phyloP scores from a whole-genome alignment of 441 rosid genomes.

The Adansonia madagascariensis region DNA sequence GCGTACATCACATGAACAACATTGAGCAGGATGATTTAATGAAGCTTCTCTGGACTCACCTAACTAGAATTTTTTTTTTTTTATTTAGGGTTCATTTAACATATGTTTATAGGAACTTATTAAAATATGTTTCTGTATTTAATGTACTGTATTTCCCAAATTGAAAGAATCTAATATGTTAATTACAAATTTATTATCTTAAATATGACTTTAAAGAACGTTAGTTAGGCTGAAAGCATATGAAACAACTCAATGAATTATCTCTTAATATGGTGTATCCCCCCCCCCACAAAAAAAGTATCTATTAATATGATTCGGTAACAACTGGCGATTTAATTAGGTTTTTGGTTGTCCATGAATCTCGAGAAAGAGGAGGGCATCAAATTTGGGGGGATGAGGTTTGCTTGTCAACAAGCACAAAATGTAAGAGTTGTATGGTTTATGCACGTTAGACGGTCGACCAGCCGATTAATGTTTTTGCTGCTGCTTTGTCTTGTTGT shows the following conservation, averaged over 20 bases:
- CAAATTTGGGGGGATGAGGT: slow-evolving; percentile 13
- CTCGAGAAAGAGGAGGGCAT: neutral
- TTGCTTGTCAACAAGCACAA: slow-evolving; percentile 24
- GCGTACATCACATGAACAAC: neutral
- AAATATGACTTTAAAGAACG: neutral
- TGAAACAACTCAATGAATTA: neutral
- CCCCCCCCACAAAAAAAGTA: neutral
- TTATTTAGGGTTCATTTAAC: too few relatives aligned
- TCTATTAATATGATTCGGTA: neutral
- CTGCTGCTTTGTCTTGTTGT: slow-evolving; percentile 34
- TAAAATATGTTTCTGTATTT: too few relatives aligned
- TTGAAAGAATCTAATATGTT: neutral
- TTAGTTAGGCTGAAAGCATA: neutral
- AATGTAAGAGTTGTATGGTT: slow-evolving; percentile 4
- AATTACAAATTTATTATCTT: neutral
- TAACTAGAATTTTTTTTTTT: too few relatives aligned
- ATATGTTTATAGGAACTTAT: too few relatives aligned
- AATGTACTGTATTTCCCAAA: too few relatives aligned
- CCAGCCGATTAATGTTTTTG: slow-evolving; percentile 34
- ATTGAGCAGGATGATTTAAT: neutral
- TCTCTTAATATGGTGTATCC: too few relatives aligned
- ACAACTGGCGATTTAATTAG: slow-evolving; percentile 13
- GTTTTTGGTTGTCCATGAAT: slow-evolving; percentile 16
- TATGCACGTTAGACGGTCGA: slow-evolving; percentile 47
- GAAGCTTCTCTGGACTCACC: too few relatives aligned